Evolutionary conservation across 2,329 filamentous ascomycete genomes (phyloP).

Genomic region (Trichoderma sp.): DNA sequence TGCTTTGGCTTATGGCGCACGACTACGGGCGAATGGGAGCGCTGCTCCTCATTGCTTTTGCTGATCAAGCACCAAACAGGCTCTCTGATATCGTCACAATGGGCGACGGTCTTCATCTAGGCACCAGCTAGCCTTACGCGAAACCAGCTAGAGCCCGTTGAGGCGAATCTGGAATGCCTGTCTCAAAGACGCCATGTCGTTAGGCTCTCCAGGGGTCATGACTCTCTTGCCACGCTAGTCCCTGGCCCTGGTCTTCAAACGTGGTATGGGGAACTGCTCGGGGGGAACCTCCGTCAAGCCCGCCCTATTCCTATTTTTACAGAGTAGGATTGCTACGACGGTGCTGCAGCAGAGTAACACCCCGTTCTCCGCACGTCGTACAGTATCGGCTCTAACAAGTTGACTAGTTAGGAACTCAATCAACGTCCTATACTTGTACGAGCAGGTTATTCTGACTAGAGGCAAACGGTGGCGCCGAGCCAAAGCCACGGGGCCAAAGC

Average conservation of each 20-base stretch:
- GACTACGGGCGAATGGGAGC: neutral
- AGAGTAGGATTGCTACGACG: neutral
- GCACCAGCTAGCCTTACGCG: conserved; percentile 23
- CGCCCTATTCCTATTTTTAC: neutral
- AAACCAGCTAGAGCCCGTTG: conserved; percentile 18
- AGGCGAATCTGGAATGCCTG: conserved; percentile 11
- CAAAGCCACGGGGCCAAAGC: neutral
- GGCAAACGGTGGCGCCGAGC: neutral
- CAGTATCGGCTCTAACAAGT: neutral
- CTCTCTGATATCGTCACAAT: conserved; percentile 16
- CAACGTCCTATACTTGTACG: neutral
- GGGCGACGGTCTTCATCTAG: conserved; percentile 6
- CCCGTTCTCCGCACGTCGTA: neutral
- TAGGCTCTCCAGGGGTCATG: conserved; percentile 20
- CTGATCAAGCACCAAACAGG: conserved; percentile 18
- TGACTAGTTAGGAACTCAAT: neutral
- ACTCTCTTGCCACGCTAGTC: conserved; percentile 18
- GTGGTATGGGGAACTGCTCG: conserved; percentile 14
- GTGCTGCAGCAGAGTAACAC: neutral
- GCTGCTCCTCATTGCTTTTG: conserved; percentile 6
- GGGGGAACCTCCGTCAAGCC: neutral
- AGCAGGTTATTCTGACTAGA: neutral
- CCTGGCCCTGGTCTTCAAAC: neutral
- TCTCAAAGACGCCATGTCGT: neutral
- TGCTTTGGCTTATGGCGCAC: neutral